Base-by-base conservation (phyloP, 2,329 filamentous ascomycete species). In the Xylariaceae sp. region DNA sequence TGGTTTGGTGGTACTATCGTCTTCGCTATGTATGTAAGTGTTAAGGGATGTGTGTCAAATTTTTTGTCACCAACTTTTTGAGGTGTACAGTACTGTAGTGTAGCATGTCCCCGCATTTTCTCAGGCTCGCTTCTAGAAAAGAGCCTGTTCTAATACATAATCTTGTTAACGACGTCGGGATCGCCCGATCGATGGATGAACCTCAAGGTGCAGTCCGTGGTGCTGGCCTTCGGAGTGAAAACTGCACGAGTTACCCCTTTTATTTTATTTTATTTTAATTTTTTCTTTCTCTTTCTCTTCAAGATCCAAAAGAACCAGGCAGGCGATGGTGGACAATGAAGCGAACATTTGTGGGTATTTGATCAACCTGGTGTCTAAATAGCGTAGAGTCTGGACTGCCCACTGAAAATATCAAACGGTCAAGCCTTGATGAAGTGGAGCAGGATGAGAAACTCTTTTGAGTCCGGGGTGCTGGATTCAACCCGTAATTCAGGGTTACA, bases 401-500 rank as follows among this genome's bases (percentile, higher is more conserved):
- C 5, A 47, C 16, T 37, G 16, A 16, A 16, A 40, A n/a, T 14
- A 23, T 47, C 11, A 31, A 45, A 36, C n/a, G 37, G 26, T n/a
- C 19, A 49, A 37, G 33, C 16, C 39, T n/a, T n/a, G n/a, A n/a
- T n/a, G n/a, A n/a, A n/a, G n/a, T n/a, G n/a, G n/a, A n/a, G n/a
- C n/a, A n/a, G n/a, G n/a, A n/a, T n/a, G n/a, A n/a, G n/a, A n/a
- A n/a, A n/a, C 21, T 40, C 23, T 52, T 12, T 46, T 28, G 23
- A 43, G 36, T 45, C 44, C 37, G 53, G 53, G 53, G 53, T 52
- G 48, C 28, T 53, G 33, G 39, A 37, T 45, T 45, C 29, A 45
- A 49, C 37, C 37, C 48, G 53, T 46, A 45, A 58, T 43, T 51
- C 57, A 40, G 50, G 26, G 56, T 61, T 51, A 48, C 58, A 54